These are phyloP conservation scores for Zygosaccharomyces rouxii DNA, from an alignment of 805 yeast species.

Conservation along the genomic window DNA sequence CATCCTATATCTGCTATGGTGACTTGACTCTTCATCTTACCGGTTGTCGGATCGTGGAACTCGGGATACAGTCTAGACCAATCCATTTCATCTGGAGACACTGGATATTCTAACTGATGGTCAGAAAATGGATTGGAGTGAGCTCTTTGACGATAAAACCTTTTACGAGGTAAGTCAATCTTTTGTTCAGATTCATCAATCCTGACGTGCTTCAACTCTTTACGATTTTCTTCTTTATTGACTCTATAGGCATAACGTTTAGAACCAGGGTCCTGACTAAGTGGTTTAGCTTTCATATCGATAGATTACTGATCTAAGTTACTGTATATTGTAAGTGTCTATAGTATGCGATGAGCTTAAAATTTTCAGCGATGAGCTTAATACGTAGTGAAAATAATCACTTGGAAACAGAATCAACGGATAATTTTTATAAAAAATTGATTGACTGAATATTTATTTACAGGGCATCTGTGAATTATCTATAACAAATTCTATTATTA, in stretches of 20 bases:
- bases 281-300: conserved; percentile 24
- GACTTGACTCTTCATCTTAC: conserved; percentile 48
- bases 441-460: conserved; percentile 6
- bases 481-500: conserved; percentile 7
- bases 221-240: conserved; percentile 47
- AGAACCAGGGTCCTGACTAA: conserved; percentile 27
- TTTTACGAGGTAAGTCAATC: conserved; percentile 67
- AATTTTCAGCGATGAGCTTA: conserved; percentile 7
- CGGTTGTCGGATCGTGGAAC: conserved; percentile 41
- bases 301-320: neutral
- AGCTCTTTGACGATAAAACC: conserved; percentile 93
- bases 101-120: conserved; percentile 86
- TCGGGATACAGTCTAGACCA: conserved; percentile 78
- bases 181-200: conserved; percentile 37
- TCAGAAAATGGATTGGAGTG: conserved; percentile 97
- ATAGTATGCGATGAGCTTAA: conserved; percentile 11
- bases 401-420: too few species aligned
- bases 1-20: conserved; percentile 96
- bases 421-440: neutral
- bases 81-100: conserved; percentile 75
- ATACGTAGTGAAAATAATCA: neutral
- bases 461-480: conserved; percentile 6
- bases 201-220: conserved; percentile 44
- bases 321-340: neutral
- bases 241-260: conserved; percentile 40